Conservation (phyloP, 2,329 filamentous ascomycete species). For the Aspergillus ibericus region DNA sequence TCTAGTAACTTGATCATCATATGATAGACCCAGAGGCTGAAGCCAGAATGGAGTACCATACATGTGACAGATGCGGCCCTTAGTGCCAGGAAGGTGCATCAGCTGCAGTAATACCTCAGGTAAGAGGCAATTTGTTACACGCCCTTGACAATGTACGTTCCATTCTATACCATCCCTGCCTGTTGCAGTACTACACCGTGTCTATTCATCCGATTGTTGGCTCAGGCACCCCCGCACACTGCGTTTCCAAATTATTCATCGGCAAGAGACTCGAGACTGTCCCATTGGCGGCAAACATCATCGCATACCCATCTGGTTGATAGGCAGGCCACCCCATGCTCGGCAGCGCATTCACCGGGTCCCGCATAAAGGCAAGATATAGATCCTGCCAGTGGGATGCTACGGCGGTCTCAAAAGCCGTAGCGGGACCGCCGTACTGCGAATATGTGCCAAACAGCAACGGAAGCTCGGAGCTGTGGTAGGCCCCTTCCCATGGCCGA, state of each 20-base stretch:
- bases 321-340: neutral
- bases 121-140: too few species aligned
- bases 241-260: neutral
- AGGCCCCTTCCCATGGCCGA: slow-evolving; percentile 1
- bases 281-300: neutral
- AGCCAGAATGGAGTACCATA: too few species aligned
- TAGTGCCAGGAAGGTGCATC: too few species aligned
- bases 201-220: neutral
- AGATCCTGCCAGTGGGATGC: neutral
- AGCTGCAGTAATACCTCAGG: too few species aligned
- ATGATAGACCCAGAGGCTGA: too few species aligned
- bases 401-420: neutral
- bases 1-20: too few species aligned
- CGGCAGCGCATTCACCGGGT: neutral
- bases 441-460: slow-evolving; percentile 8
- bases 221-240: neutral
- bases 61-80: too few species aligned
- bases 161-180: too few species aligned
- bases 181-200: too few species aligned
- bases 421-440: neutral
- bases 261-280: neutral
- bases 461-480: slow-evolving; percentile 3
- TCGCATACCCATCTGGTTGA: neutral
- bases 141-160: too few species aligned
- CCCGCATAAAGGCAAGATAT: neutral